Conservation (phyloP, 139 green algal genomes). For the Chlorokybus atmophyticus region DNA sequence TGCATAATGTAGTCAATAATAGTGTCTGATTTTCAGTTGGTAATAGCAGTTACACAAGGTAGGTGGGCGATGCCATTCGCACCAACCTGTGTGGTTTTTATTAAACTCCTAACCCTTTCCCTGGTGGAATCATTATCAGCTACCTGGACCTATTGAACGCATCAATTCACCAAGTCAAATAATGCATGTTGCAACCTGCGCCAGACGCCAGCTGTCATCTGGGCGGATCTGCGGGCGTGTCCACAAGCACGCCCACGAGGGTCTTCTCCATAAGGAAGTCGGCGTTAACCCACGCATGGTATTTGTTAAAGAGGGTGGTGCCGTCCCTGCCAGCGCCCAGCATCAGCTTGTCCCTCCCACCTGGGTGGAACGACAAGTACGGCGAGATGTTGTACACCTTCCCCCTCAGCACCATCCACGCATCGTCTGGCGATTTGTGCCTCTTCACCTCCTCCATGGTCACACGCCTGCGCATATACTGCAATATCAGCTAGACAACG, state of each 20-base stretch:
- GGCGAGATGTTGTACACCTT: constrained; percentile 88
- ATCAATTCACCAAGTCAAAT: too few species aligned
- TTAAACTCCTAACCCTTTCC: too few species aligned
- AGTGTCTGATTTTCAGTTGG: too few species aligned
- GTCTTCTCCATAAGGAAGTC: constrained; percentile 67
- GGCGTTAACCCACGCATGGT: constrained; percentile 82
- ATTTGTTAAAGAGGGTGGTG: constrained; percentile 80
- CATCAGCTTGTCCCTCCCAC: constrained; percentile 38
- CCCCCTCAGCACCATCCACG: constrained; percentile 73
- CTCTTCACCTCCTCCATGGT: constrained; percentile 56
- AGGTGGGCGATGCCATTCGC: too few species aligned
- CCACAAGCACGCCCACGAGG: constrained; percentile 48
- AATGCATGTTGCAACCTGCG: too few species aligned
- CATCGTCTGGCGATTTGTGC: constrained; percentile 67
- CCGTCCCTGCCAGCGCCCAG: constrained; percentile 55
- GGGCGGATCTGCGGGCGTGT: too few species aligned
- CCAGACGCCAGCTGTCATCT: too few species aligned
- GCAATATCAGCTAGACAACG: neutral
- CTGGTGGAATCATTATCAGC: too few species aligned
- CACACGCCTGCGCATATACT: constrained; percentile 19
- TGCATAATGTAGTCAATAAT: too few species aligned
- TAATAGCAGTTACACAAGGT: too few species aligned
- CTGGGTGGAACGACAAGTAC: constrained; percentile 85
- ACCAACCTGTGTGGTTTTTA: too few species aligned
- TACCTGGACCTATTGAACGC: too few species aligned